A percentile compares a stretch with the other conserved stretches of the same genome.
These are phyloP conservation scores for Murraya koenigii DNA, from an alignment of 345 rosid genomes.

Conservation along the genomic window DNA sequence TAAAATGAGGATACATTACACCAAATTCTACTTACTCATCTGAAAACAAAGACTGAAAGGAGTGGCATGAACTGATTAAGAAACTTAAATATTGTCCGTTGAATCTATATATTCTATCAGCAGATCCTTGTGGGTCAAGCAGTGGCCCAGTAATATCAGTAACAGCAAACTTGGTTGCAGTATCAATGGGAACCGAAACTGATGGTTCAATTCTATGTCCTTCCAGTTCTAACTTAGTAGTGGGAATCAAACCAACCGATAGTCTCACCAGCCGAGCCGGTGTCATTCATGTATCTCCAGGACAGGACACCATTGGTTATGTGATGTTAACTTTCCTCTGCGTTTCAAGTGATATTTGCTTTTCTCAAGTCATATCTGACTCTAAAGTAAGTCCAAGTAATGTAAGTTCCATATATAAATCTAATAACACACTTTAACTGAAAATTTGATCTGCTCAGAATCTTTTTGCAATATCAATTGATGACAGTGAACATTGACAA, in stretches of 20 bases:
- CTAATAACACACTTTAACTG: background rate
- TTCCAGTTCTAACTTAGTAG: conserved; percentile 22
- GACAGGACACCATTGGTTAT: conserved; percentile 67
- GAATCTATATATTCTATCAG: conserved; percentile 13
- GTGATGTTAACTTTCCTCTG: background rate
- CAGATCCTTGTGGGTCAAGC: conserved; percentile 27
- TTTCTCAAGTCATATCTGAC: too few relatives aligned
- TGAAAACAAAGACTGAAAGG: background rate
- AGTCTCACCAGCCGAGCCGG: conserved; percentile 68
- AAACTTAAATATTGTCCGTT: background rate
- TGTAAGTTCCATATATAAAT: background rate
- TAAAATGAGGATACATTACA: background rate
- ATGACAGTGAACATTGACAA: background rate
- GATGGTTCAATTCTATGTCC: conserved; percentile 27
- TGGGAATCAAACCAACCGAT: conserved; percentile 30
- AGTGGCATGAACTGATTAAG: too few relatives aligned
- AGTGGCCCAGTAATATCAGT: conserved; percentile 28
- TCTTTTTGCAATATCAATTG: background rate
- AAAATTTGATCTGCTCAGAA: background rate
- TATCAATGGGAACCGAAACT: conserved; percentile 23
- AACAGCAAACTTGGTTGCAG: conserved; percentile 31
- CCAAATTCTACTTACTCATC: background rate
- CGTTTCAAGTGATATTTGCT: background rate
- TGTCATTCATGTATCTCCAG: conserved; percentile 54
- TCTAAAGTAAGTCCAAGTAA: too few relatives aligned